Base-by-base conservation (phyloP, 2,329 filamentous ascomycete species). In the Atkinsonella texensis region DNA sequence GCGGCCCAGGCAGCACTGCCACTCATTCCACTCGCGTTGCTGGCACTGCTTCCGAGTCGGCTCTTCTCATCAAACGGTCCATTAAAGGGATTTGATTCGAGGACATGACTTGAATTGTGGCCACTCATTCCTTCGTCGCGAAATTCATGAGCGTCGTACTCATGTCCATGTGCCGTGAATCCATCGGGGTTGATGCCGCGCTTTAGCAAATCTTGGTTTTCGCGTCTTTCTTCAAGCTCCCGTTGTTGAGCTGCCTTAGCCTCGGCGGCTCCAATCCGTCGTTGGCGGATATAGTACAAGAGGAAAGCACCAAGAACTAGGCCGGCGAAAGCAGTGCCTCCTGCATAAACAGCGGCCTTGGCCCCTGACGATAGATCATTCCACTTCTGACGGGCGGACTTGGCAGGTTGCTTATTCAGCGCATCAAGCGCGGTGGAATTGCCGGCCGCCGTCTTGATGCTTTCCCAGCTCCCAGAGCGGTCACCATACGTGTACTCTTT, bases 401-500 rank as follows among this genome's bases (percentile, higher is more conserved):
- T 69, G 13, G 71, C 59, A 1, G 71, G 69, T 13, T 64, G 55
- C 13, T 57, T 56, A 57, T 65, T 56, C 57, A 83, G 66, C 7
- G 63, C 68, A 10, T 76, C 65, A 39, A 69, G 63, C 11, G 73
- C 73, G 2, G 76, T 80, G 1, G 80, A 83, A 64, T 83, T 81
- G 51, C 77, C 78, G 35, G 63, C 62, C 51, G 70, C 65, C 33
- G 76, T 64, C 57, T 83, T 72, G 64, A 87, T 85, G 68, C 81
- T 85, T 59, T 83, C 59, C 71, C 73, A 85, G 50, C 68, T 70
- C 49, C 85, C 85, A 1, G 74, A 71, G 40, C 70, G 69, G 61
- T 86, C 84, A 28, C 73, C 72, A 59, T 80, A 89, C 45, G 74
- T 67, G 63, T 89, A 90, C 58, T 80, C 77, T 58, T 79, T 79